Conservation (phyloP, 2,329 filamentous ascomycete genomes). For the Monosporascus sp. region DNA sequence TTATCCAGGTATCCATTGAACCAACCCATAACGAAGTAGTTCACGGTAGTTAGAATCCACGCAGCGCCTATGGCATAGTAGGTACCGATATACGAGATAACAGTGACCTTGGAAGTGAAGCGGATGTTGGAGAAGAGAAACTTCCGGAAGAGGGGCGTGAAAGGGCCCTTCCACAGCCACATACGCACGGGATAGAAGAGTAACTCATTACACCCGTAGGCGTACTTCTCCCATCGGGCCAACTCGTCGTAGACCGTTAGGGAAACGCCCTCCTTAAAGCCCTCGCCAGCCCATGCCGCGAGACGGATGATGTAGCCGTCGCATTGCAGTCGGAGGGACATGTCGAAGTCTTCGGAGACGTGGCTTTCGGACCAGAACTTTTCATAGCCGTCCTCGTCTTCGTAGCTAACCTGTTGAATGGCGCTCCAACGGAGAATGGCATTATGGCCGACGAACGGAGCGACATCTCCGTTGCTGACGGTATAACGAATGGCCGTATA, state of each 20-base stretch:
- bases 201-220: conserved; percentile 66
- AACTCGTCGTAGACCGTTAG: conserved; percentile 69
- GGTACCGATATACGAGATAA: conserved; percentile 52
- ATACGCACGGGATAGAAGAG: conserved; percentile 61
- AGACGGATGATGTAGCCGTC: conserved; percentile 63
- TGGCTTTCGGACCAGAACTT: conserved; percentile 72
- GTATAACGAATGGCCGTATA: conserved; percentile 68
- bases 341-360: conserved; percentile 75
- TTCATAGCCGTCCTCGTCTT: conserved; percentile 52
- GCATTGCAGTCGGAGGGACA: conserved; percentile 65
- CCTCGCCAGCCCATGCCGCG: conserved; percentile 61
- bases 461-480: conserved; percentile 65
- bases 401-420: conserved; percentile 51
- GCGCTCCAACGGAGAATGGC: conserved; percentile 67
- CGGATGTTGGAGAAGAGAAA: conserved; percentile 58
- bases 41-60: conserved; percentile 60
- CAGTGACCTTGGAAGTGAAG: conserved; percentile 63
- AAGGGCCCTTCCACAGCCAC: conserved; percentile 58
- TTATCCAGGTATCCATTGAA: conserved; percentile 62
- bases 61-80: conserved; percentile 67
- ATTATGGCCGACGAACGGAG: conserved; percentile 74
- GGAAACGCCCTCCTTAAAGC: conserved; percentile 69
- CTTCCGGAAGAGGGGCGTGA: conserved; percentile 57
- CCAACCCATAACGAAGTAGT: conserved; percentile 69
- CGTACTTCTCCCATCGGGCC: conserved; percentile 68